A percentile compares a stretch with the other conserved stretches of the same genome.
Evolutionary conservation across 495 filamentous ascomycete genomes (phyloP).

Genomic region (Daldinia concentrica): DNA sequence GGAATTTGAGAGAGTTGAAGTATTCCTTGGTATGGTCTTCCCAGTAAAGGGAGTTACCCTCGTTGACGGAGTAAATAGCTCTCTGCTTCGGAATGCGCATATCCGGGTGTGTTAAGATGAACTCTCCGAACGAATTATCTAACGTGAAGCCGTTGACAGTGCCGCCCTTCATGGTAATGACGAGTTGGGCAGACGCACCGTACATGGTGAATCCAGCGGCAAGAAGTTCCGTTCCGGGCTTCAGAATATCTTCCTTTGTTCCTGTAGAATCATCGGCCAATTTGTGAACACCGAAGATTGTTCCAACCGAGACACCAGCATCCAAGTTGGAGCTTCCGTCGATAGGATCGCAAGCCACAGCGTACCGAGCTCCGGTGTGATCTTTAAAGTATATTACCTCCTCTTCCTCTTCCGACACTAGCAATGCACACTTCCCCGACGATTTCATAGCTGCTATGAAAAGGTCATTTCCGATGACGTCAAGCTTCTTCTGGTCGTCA

Average conservation of each 20-base stretch:
- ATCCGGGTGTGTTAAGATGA: constrained; percentile 96
- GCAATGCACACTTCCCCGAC: constrained; percentile 84
- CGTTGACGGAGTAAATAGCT: constrained; percentile 97
- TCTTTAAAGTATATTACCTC: constrained; percentile 88
- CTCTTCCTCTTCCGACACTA: constrained; percentile 98
- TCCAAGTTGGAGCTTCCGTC: constrained; percentile 98
- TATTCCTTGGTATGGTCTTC: constrained; percentile 87
- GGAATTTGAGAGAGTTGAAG: constrained; percentile 85
- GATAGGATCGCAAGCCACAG: constrained; percentile 96
- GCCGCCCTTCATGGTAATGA: constrained; percentile 95
- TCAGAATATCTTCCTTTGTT: constrained; percentile 82
- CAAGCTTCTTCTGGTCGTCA: constrained; percentile 99
- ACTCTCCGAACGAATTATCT: constrained; percentile 95
- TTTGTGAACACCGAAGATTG: constrained; percentile 95
- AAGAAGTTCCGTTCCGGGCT: constrained; percentile 88
- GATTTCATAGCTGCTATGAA: constrained; percentile 94
- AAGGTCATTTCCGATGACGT: constrained; percentile 97
- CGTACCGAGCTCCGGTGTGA: constrained; percentile 83
- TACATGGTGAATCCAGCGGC: constrained; percentile 99
- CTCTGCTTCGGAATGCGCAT: constrained; percentile 85
- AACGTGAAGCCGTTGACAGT: constrained; percentile 96
- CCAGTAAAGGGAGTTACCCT: constrained; percentile 97
- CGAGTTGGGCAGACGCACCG: constrained; percentile 93
- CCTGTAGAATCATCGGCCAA: constrained; percentile 75
- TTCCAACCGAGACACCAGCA: constrained; percentile 96